Base-by-base conservation (phyloP, 495 filamentous ascomycete genomes). In the Penicillium lividum region DNA sequence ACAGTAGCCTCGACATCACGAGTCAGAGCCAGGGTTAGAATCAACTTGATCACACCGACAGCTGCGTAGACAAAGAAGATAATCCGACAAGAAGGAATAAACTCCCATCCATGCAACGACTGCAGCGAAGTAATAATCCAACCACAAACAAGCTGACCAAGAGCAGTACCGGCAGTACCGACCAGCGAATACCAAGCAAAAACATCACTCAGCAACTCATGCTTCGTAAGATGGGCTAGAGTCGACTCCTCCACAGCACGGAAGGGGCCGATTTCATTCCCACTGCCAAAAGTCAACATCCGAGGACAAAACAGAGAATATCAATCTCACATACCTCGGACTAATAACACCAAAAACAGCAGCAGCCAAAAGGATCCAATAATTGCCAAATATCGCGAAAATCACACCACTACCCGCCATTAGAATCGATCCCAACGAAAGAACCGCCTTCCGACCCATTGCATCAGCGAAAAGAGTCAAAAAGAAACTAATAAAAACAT, bases 181-280 rank as follows among this genome's bases (percentile, higher is more conserved):
- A 87, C 65, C 8, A 93, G 78, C 0, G 84, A 84, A 65, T 94
- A 92, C 91, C 91, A 95, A 7, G 90, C 86, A 64, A 91, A 89
- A 22, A 95, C 83, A 73, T 92, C 89, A 46, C 86, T 80, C 47
- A 90, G 79, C 10, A 74, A 70, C 22, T 80, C 79, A 22, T 84
- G 72, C 0, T 78, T 75, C 0, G 86, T 89, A 16, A 95, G 79
- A 59, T 93, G 89, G 6, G 90, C 88, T 10, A 93, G 68, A 3
- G 87, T 87, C 11, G 87, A 89, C 72, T 94, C 91, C 67, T 96
- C 91, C n/a, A 93, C 83, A 25, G 90, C 90, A 47, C 88, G 82
- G 71, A 94, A 95, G 1, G 90, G 90, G 0, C 88, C 88, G 53
- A 91, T 90, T 64, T 92, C 89, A 62, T 86, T 89, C 5, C 89